phyloP scores from a whole-genome alignment of 768 basidiomycete species.

The Atractiella rhizophila region DNA sequence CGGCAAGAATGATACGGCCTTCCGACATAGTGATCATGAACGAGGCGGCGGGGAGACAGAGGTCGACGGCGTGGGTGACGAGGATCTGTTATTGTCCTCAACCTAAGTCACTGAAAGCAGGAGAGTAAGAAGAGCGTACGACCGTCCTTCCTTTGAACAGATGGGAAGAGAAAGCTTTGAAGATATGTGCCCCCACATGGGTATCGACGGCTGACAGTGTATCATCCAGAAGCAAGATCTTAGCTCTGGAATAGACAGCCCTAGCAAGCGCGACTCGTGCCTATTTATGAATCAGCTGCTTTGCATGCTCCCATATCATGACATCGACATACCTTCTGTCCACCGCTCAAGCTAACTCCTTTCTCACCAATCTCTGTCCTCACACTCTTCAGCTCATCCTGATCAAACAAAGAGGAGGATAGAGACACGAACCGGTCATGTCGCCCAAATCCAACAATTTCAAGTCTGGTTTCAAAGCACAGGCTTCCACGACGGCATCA shows the following conservation, averaged over 20 bases:
- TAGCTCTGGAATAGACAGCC: constrained; percentile 36
- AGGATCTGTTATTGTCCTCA: constrained; percentile 49
- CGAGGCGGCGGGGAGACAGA: constrained; percentile 51
- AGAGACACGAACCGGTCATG: no score
- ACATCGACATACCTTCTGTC: constrained; percentile 6
- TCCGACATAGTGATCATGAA: constrained; percentile 29
- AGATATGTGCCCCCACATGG: constrained; percentile 33
- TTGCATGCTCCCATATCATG: background rate
- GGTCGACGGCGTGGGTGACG: constrained; percentile 80
- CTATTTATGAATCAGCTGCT: background rate
- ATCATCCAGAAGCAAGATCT: constrained; percentile 58
- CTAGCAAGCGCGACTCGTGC: constrained; percentile 39
- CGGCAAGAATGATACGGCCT: constrained; percentile 1
- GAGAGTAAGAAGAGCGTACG: no score
- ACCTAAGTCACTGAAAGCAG: no score
- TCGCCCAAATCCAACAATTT: constrained; percentile 48
- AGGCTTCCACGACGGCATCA: constrained; percentile 43
- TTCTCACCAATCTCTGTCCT: constrained; percentile 27
- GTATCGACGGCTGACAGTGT: constrained; percentile 31
- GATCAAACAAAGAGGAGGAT: no score
- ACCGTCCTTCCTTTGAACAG: constrained; percentile 50
- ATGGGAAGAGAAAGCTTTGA: constrained; percentile 22
- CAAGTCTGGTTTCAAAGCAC: constrained; percentile 49
- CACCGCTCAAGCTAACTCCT: constrained; percentile 13
- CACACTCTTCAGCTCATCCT: no score